phyloP scores from a whole-genome alignment of 176 grass and related monocot species.

The Carex pumila region DNA sequence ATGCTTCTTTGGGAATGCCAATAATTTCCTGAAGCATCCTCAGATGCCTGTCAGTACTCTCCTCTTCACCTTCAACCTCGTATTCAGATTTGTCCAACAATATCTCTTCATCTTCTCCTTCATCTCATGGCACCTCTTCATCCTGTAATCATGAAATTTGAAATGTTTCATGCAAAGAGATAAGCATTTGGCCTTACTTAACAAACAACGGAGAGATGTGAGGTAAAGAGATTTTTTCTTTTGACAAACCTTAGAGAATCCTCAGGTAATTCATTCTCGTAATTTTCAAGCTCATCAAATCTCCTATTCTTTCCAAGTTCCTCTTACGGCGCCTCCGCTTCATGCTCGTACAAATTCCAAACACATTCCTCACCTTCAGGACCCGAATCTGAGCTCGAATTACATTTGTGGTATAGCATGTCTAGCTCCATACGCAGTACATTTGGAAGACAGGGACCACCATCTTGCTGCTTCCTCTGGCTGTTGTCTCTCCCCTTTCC shows the following conservation, averaged over 20 bases:
- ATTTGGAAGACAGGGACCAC: constrained; percentile 44
- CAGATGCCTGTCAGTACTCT: constrained; percentile 53
- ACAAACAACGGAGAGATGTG: background rate
- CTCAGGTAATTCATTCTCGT: constrained; percentile 67
- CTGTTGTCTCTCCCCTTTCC: background rate
- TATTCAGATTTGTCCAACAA: constrained; percentile 21
- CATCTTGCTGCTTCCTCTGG: constrained; percentile 19
- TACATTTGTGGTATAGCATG: no score
- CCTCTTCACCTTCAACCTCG: constrained; percentile 20
- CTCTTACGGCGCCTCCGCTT: no score
- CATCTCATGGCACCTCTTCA: constrained; percentile 68
- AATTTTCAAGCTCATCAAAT: constrained; percentile 59
- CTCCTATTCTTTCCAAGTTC: constrained; percentile 69
- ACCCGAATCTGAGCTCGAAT: no score
- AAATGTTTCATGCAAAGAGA: background rate
- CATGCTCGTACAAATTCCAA: constrained; percentile 69
- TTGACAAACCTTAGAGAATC: constrained; percentile 36
- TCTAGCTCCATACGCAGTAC: no score
- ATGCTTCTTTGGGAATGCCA: constrained; percentile 73
- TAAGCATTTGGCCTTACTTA: background rate
- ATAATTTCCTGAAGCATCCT: constrained; percentile 76
- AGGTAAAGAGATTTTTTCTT: background rate
- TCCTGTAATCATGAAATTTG: constrained; percentile 34
- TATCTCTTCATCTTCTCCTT: constrained; percentile 24
- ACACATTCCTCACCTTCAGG: constrained; percentile 9